A percentile compares a stretch with the other conserved stretches of the same genome.
Conservation (phyloP, 352 stramenopile genomes). For the Globisporangium nunn region DNA sequence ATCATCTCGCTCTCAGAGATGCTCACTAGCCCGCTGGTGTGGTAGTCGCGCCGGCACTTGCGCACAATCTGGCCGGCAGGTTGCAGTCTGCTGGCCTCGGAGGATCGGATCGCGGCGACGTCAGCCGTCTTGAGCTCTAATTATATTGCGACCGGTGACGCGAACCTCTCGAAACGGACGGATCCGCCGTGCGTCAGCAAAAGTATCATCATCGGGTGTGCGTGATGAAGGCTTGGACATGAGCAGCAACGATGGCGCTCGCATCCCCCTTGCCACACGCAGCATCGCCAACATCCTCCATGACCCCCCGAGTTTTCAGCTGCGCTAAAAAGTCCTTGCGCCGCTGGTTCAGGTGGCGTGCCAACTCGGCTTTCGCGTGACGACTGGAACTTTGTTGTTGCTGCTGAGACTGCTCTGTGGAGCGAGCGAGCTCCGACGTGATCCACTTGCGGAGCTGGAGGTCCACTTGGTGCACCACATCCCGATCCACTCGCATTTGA, state of each 20-base stretch:
- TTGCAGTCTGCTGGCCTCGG: background rate
- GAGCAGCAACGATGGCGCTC: background rate
- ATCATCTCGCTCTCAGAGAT: conserved; percentile 2
- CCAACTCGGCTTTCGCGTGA: conserved; percentile 13
- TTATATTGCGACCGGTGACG: no score
- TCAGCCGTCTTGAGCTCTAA: no score
- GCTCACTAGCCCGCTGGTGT: no score
- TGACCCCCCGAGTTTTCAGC: conserved; percentile 16
- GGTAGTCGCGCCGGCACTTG: no score
- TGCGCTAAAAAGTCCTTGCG: conserved; percentile 33
- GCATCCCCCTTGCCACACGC: background rate
- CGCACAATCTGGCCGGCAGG: no score
- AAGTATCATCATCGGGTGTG: background rate
- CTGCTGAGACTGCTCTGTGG: background rate
- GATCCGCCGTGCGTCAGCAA: background rate
- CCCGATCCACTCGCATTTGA: conserved; percentile 21
- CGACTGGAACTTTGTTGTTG: conserved; percentile 3
- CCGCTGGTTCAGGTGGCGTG: conserved; percentile 29
- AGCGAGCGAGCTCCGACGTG: conserved; percentile 20
- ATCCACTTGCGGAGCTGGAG: conserved; percentile 54
- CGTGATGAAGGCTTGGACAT: conserved; percentile 3
- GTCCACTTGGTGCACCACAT: conserved; percentile 43
- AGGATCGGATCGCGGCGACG: no score
- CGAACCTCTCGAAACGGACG: background rate
- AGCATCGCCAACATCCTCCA: background rate